These are phyloP conservation scores for Boletus vinaceobasis DNA, from an alignment of 768 basidiomycete genomes.

Conservation along the genomic window DNA sequence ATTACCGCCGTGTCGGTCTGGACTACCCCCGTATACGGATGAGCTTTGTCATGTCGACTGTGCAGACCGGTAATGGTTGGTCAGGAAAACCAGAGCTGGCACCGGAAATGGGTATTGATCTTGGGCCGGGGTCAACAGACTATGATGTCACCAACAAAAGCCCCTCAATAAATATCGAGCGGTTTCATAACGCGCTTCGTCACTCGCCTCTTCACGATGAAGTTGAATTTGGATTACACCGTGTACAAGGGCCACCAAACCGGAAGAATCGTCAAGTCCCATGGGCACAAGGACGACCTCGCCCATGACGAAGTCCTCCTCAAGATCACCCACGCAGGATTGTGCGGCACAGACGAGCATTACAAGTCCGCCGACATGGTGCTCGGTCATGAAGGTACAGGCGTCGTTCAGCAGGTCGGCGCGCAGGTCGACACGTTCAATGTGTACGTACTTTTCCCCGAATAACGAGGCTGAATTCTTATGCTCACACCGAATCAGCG, in stretches of 20 bases:
- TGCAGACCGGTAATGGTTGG: too few species aligned
- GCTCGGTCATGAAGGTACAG: conserved; percentile 40
- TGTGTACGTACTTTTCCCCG: conserved; percentile 22
- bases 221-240: conserved; percentile 25
- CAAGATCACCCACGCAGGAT: conserved; percentile 32
- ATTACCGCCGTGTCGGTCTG: too few species aligned
- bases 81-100: too few species aligned
- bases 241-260: conserved; percentile 29
- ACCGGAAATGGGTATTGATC: too few species aligned
- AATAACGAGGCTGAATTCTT: background rate
- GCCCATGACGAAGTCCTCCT: conserved; percentile 29
- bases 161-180: background rate
- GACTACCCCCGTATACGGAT: too few species aligned
- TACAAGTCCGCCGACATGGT: conserved; percentile 32
- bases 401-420: conserved; percentile 33
- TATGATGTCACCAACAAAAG: conserved; percentile 4
- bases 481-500: conserved; percentile 16
- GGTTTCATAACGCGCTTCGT: background rate
- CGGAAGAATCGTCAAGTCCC: conserved; percentile 19
- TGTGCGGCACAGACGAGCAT: conserved; percentile 40
- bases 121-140: too few species aligned
- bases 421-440: conserved; percentile 31
- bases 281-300: conserved; percentile 14
- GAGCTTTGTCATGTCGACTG: too few species aligned
- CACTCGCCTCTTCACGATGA: conserved; percentile 1